Evolutionary conservation across 225 moss, liverwort and hornwort genomes (phyloP), one percentile per base, ranked within the genome.

Genomic region (Pleurozium schreberi): DNA sequence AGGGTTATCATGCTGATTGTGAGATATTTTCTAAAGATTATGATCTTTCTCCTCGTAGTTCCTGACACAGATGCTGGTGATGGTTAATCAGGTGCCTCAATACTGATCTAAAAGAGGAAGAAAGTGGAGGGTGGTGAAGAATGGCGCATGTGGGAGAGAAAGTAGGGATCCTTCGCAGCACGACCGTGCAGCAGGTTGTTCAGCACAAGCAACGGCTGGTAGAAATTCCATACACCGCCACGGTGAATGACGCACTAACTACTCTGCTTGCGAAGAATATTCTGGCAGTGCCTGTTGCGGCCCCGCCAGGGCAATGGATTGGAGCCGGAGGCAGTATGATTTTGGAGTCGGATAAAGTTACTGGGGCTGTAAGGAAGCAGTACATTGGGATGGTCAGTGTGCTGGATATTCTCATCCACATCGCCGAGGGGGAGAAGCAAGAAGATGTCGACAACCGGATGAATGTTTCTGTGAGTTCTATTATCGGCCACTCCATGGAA

Each of bases 371-470:
- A 84, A 92, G 98, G 61, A 98, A 98, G 85, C 98, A 98, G 91
- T 98, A 98, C 90, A 98, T 98, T 88, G 98, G 98, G 12, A 93
- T 98, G 94, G 96, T 97, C 61, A 98, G 97, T 87, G 97, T 98
- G 92, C 69, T 97, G 82, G 98, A 98, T 88, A 93, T 98, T 77
- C 92, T 98, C 17, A 96, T 98, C 57, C 96, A 97, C 80, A 91
- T 97, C 45, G 93, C 94, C 7, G 94, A 95, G 88, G 93, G 92
- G 31, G 92, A 93, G 52, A 86, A 89, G 69, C 90, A 88, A 45
- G 90, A 92, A 47, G 90, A 94, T 59, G 88, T 91, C 11, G 92
- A 94, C 67, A 85, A 84, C 53, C 93, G 92, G 75, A 84, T 96
- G 76, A 95, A 85, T 36, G 90, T 76, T 8, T 70, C 96, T 31